A percentile compares a stretch with the other conserved stretches of the same genome.
phyloP scores from a whole-genome alignment of 2,329 filamentous ascomycete species.

The Aquanectria penicillioides region DNA sequence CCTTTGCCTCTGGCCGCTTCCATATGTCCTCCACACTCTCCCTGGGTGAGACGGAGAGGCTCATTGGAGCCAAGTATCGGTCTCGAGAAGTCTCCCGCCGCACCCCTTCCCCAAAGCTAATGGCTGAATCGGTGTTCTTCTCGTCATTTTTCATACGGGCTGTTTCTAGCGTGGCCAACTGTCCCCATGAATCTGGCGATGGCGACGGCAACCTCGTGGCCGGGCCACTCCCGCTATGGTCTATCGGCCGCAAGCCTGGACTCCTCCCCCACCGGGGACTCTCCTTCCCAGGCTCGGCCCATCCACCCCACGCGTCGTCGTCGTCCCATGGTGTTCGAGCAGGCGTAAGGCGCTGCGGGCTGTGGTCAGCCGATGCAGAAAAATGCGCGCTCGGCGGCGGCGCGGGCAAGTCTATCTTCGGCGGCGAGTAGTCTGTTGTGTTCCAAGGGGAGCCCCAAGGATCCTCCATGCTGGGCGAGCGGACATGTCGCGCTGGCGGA shows the following conservation, averaged over 20 bases:
- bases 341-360: slow-evolving; percentile 37
- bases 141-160: slow-evolving; percentile 30
- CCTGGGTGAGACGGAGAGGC: slow-evolving; percentile 7
- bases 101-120: slow-evolving; percentile 38
- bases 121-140: slow-evolving; percentile 44
- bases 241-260: slow-evolving; percentile 44
- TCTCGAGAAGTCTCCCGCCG: slow-evolving; percentile 18
- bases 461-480: slow-evolving; percentile 65
- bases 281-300: slow-evolving; percentile 44
- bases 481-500: slow-evolving; percentile 45
- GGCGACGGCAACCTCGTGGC: slow-evolving; percentile 42
- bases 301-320: slow-evolving; percentile 49
- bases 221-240: slow-evolving; percentile 32
- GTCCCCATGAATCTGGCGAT: slow-evolving; percentile 40
- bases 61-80: neutral
- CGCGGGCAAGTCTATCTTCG: slow-evolving; percentile 49
- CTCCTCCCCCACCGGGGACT: slow-evolving; percentile 47
- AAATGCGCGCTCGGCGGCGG: slow-evolving; percentile 47
- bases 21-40: slow-evolving; percentile 33
- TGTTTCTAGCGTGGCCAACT: slow-evolving; percentile 30
- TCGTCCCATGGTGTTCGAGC: slow-evolving; percentile 45
- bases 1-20: slow-evolving; percentile 20
- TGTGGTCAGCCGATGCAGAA: slow-evolving; percentile 37
- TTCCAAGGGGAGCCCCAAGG: slow-evolving; percentile 72
- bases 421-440: slow-evolving; percentile 54